Evolutionary conservation across 306 rosid genomes (phyloP), one percentile per base, ranked within the genome.

Genomic region (Begonia loranthoides): DNA sequence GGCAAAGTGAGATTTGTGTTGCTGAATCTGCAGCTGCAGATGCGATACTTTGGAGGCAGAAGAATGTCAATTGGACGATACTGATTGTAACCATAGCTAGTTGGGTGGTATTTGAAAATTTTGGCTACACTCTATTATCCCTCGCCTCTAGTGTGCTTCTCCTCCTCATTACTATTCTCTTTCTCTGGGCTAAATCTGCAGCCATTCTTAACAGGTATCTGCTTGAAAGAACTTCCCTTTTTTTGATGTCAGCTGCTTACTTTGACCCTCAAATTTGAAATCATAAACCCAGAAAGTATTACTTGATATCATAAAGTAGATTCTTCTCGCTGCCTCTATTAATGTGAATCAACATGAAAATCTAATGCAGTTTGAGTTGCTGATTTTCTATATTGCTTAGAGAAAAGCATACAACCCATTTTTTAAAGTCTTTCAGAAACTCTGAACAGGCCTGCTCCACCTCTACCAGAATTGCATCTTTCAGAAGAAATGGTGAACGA

Each of bases 111-210:
- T 92, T 92, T 77, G 96, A 87, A 78, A 76, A 69, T 80, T 86
- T 87, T 73, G 88, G 99, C 61, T 87, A 92, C 63, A 92, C 99
- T 28, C 36, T 28, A 28, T 28, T 28, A 28, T 28, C 36, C 36
- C 9, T 28, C 36, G 36, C 5, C 9, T 28, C 36, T 7, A 80
- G 72, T 73, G 96, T 92, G 70, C 76, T 92, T 9, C 96, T 92
- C 16, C 99, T 92, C 49, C 99, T 92, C 54, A 41, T 75, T 59
- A 66, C 71, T 66, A 83, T 86, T 69, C 83, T 92, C 67, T 92
- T 83, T 67, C 79, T 87, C 41, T 92, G 99, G 99, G 93, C 99
- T 54, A 92, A 80, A 76, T 80, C 99, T 47, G 99, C 99, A 0
- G 84, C 94, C 59, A 80, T 86, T 86, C 96, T 92, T 40, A 92